Base-by-base conservation (phyloP, 176 grass and related monocot species). In the Carex parvula region DNA sequence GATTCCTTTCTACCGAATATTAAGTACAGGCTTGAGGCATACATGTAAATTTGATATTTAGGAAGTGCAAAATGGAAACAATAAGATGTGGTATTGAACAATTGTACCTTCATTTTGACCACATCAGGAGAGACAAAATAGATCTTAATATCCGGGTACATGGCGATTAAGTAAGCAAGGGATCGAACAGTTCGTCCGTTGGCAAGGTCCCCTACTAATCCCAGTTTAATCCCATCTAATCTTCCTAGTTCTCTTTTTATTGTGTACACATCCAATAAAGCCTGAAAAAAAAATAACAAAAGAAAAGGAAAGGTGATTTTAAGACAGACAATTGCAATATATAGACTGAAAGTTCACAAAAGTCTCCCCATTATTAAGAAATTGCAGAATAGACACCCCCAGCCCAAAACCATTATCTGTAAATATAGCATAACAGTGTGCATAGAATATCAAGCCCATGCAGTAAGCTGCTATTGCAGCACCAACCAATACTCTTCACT, bases 191-290 rank as follows among this genome's bases (percentile, higher is more conserved):
- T 98, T 87, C 92, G 87, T 66, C 95, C 92, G 63, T 98, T 93
- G 81, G 92, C 92, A 85, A 98, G 95, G 85, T 98, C 92, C 57
- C 92, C 92, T 70, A 98, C 95, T 85, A 98, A 86, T 85, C 87
- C 95, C 89, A 95, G 70, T 87, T 92, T 93, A 80, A 91, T 93
- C 59, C 92, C 92, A 84, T 98, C 92, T 48, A 98, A 81, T 32
- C 74, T 83, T 44, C 95, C 92, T 53, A 93, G 87, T 89, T 98
- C 95, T 89, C 95, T 94, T 88, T 98, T 89, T 90, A 98, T 95
- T 44, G 95, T 91, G 55, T 93, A 95, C 29, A 98, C 91, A 89
- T 98, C 92, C 89, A 95, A 86, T 68, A 98, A 22, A 91, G 92
- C 91, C 91, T 98, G 86, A 73, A 91, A 32, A 81, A 84, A 72